Base-by-base conservation (phyloP, 805 yeast species). In the Kuraishia molischiana region DNA sequence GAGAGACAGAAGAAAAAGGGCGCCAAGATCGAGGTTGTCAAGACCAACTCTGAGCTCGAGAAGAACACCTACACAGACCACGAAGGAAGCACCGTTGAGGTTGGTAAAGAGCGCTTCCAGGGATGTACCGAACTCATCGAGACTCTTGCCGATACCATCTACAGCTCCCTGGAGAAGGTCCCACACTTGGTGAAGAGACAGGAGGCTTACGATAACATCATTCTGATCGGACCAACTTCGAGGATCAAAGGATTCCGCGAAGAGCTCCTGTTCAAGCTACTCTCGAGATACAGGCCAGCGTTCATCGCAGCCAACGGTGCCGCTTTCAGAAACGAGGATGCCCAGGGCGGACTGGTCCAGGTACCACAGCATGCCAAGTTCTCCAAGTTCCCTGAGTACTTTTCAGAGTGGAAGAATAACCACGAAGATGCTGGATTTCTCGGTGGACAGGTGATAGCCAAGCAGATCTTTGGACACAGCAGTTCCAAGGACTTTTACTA, bases 81-180 rank as follows among this genome's bases (percentile, higher is more conserved):
- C 8, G 50, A 58, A 4, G 82, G 85, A 3, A 62, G 69, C 35
- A 61, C 62, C 38, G 53, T 83, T n/a, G 63, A 64, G 5, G 76
- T 90, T n/a, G 97, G 97, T 2, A 83, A 79, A 42, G 95, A 87
- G 61, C 69, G 97, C 49, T 90, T 90, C 58, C 79, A 74, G 53
- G 97, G 97, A 1, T 64, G 82, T 28, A 76, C 71, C 34, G 66
- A 60, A 18, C 66, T 90, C 38, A 67, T 90, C 24, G 64, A 59
- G 4, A 51, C 53, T 18, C 66, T 90, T 17, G 69, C 82, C 3
- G 61, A 59, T 15, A 69, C 71, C 2, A 68, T 85, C 2, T 75
- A 74, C 35, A 58, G 61, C 21, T 63, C 76, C 0, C 58, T 85
- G 37, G 49, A 56, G n/a, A 65, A 66, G 38, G 66, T 90, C 14